phyloP scores from a whole-genome alignment of 2,329 filamentous ascomycete species.

The Fusarium decemcellulare region DNA sequence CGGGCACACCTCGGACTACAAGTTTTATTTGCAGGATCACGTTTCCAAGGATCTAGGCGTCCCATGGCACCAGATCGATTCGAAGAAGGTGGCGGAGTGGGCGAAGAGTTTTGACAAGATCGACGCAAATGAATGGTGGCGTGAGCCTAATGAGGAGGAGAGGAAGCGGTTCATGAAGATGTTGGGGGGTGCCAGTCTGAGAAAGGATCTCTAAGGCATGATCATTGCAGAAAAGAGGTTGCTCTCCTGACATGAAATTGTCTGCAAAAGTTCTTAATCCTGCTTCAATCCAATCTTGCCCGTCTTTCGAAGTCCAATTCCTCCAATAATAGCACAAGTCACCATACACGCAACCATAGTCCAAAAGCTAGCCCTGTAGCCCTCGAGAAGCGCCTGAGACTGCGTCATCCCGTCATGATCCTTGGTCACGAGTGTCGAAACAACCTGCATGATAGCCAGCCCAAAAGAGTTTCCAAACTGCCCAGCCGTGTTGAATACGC shows the following conservation, averaged over 20 bases:
- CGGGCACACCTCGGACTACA: accelerated
- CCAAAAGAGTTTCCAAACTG: conserved; percentile 70
- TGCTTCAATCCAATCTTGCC: conserved; percentile 63
- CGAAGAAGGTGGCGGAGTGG: conserved; percentile 16
- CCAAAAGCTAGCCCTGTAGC: conserved; percentile 67
- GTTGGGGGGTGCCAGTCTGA: conserved; percentile 9
- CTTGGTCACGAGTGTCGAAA: conserved; percentile 57
- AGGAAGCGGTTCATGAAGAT: conserved; percentile 16
- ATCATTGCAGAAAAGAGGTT: background rate
- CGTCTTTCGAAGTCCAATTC: conserved; percentile 56
- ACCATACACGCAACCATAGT: conserved; percentile 63
- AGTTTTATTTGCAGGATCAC: conserved; percentile 28
- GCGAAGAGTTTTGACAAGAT: conserved; percentile 23
- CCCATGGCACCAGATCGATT: conserved; percentile 33
- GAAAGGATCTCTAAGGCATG: conserved; percentile 21
- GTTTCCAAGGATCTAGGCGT: conserved; percentile 34
- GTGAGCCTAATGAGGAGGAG: conserved; percentile 28
- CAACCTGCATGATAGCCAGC: conserved; percentile 62
- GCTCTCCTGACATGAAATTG: too few relatives aligned
- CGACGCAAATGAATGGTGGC: conserved; percentile 27
- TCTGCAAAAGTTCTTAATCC: conserved; percentile 43
- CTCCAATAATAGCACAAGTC: conserved; percentile 55
- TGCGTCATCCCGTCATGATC: conserved; percentile 43
- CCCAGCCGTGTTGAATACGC: conserved; percentile 71
- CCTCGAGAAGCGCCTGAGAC: conserved; percentile 57